Conservation (phyloP, 73 alveolate genomes). For the Paramecium octaurelia region DNA sequence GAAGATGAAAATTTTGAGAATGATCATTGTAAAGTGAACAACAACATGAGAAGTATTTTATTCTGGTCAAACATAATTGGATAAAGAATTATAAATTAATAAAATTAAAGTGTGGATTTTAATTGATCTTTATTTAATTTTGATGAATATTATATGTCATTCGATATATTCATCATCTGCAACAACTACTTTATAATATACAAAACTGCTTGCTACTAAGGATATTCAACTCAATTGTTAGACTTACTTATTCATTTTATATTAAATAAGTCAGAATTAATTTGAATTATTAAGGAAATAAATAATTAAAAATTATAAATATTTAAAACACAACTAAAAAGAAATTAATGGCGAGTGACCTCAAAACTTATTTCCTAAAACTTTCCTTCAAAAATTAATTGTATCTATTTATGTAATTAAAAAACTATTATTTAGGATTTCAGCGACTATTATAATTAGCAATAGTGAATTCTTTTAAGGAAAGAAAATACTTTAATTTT, state of each 20-base stretch:
- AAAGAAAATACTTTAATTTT: neutral
- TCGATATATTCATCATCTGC: too few relatives aligned
- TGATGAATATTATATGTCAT: neutral
- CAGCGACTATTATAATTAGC: neutral
- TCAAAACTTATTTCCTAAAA: too few relatives aligned
- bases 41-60: neutral
- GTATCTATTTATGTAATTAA: neutral
- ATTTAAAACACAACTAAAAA: neutral
- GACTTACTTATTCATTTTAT: too few relatives aligned
- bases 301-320: neutral
- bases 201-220: too few relatives aligned
- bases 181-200: too few relatives aligned
- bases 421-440: neutral
- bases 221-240: too few relatives aligned
- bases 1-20: neutral
- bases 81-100: too few relatives aligned
- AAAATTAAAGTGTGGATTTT: neutral
- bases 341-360: neutral
- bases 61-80: neutral
- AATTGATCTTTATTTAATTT: neutral
- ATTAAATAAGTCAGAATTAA: neutral
- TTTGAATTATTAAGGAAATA: neutral
- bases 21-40: neutral
- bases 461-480: neutral
- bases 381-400: neutral